phyloP scores from a whole-genome alignment of 2,329 filamentous ascomycete species.

The Lithohypha guttulata region DNA sequence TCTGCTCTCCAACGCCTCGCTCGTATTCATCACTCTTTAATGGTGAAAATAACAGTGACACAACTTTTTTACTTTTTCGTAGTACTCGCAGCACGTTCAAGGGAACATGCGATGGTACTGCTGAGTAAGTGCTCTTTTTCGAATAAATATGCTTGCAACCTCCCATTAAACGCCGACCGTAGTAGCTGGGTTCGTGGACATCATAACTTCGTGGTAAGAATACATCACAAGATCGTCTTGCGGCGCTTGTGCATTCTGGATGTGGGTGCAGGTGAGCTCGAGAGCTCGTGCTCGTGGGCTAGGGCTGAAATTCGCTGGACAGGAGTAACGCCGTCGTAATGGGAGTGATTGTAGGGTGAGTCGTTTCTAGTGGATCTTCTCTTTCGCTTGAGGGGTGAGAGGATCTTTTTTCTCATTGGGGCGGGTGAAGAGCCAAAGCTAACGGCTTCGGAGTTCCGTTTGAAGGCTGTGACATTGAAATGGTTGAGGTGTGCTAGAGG shows the following conservation, averaged over 20 bases:
- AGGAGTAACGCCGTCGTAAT: constrained; percentile 22
- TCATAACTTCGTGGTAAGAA: too few relatives aligned
- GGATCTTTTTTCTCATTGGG: constrained; percentile 24
- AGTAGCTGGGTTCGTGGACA: too few relatives aligned
- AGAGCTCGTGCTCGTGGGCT: constrained; percentile 17
- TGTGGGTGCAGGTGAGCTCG: constrained; percentile 14
- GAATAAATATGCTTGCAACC: too few relatives aligned
- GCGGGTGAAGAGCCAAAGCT: constrained; percentile 26
- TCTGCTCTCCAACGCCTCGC: too few relatives aligned
- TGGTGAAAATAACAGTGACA: too few relatives aligned
- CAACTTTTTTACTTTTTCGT: too few relatives aligned
- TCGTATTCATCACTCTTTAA: too few relatives aligned
- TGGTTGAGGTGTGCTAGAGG: constrained; percentile 49
- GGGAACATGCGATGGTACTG: too few relatives aligned
- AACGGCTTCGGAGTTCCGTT: constrained; percentile 42
- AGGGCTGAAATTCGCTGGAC: constrained; percentile 22
- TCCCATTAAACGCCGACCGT: too few relatives aligned
- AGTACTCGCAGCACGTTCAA: too few relatives aligned
- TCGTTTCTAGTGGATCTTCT: constrained; percentile 11
- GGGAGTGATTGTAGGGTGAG: constrained; percentile 22
- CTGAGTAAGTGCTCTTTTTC: too few relatives aligned
- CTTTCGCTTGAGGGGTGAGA: constrained; percentile 14
- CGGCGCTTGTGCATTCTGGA: constrained; percentile 11
- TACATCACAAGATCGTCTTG: constrained; percentile 7
- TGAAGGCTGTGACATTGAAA: constrained; percentile 68